Conservation (phyloP, 164 flowering plant genomes). For the Liquidambar formosana region DNA sequence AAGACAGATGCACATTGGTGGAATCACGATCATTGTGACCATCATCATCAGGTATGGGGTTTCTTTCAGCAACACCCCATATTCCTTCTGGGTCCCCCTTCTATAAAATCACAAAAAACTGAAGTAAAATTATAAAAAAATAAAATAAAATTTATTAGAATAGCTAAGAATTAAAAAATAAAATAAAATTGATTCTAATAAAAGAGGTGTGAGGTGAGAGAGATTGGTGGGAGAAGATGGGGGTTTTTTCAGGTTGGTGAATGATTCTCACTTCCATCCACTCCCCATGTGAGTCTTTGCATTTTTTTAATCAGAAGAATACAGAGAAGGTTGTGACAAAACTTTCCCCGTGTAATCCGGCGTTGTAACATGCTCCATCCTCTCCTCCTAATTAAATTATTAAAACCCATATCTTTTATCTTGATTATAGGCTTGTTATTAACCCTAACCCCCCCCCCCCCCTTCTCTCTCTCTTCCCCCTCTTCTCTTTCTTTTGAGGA, state of each 20-base stretch:
- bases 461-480: too few species aligned
- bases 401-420: too few species aligned
- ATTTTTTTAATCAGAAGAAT: conserved; percentile 7
- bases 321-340: conserved; percentile 8
- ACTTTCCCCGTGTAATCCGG: conserved; percentile 21
- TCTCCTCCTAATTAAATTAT: not conserved
- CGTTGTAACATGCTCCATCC: conserved; percentile 12
- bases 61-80: conserved; percentile 20
- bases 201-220: not conserved
- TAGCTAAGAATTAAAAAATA: too few species aligned
- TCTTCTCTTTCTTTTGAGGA: too few species aligned
- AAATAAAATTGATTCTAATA: too few species aligned
- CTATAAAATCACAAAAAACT: too few species aligned
- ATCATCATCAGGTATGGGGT: conserved; percentile 26
- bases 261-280: conserved; percentile 18
- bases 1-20: not conserved
- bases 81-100: conserved; percentile 7
- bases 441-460: too few species aligned
- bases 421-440: not conserved
- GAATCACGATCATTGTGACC: not conserved
- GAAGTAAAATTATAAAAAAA: too few species aligned
- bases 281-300: conserved; percentile 25
- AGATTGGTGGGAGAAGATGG: conserved; percentile 5
- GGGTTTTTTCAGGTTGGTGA: conserved; percentile 27
- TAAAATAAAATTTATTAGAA: too few species aligned